Percentiles rank a stretch among this genome's conserved stretches.
Conservation (phyloP, 2,329 filamentous ascomycete genomes). For the Arthrinium phaeospermum region DNA sequence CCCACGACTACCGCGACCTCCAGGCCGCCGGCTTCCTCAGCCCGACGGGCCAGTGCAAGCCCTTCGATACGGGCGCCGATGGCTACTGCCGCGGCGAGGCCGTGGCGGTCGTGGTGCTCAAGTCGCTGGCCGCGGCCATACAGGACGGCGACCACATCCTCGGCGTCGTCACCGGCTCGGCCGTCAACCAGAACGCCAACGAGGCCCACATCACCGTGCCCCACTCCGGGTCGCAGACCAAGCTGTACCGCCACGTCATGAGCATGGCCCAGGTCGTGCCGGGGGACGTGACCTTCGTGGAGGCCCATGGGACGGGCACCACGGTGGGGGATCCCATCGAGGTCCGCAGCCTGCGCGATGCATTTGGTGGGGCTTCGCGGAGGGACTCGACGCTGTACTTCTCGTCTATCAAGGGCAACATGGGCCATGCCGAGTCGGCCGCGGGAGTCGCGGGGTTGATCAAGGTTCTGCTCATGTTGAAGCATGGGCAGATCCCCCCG, state of each 20-base stretch:
- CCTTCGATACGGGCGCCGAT: constrained; percentile 49
- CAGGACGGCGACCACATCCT: constrained; percentile 51
- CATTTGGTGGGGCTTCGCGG: constrained; percentile 29
- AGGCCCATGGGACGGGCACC: constrained; percentile 53
- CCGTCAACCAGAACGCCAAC: constrained; percentile 49
- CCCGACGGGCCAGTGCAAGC: constrained; percentile 36
- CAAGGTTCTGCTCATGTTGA: constrained; percentile 42
- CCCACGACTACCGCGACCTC: constrained; percentile 35
- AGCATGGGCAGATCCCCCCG: constrained; percentile 32
- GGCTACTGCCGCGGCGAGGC: constrained; percentile 63
- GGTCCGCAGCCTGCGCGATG: constrained; percentile 29
- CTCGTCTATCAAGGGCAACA: constrained; percentile 39
- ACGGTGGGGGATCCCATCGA: constrained; percentile 39
- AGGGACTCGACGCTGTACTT: constrained; percentile 25
- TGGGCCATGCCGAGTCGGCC: constrained; percentile 38
- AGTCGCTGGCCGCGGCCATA: constrained; percentile 52
- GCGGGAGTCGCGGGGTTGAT: constrained; percentile 38
- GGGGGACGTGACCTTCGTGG: constrained; percentile 38
- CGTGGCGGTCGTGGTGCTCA: constrained; percentile 51
- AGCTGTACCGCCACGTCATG: constrained; percentile 40
- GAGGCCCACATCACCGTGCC: constrained; percentile 49
- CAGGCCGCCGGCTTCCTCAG: constrained; percentile 36
- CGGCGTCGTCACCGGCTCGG: constrained; percentile 45
- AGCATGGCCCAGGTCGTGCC: constrained; percentile 31
- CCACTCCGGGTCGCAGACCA: constrained; percentile 37